A percentile compares a stretch with the other conserved stretches of the same genome.
Conservation (phyloP, 495 filamentous ascomycete species). For the Hamigera avellanea region DNA sequence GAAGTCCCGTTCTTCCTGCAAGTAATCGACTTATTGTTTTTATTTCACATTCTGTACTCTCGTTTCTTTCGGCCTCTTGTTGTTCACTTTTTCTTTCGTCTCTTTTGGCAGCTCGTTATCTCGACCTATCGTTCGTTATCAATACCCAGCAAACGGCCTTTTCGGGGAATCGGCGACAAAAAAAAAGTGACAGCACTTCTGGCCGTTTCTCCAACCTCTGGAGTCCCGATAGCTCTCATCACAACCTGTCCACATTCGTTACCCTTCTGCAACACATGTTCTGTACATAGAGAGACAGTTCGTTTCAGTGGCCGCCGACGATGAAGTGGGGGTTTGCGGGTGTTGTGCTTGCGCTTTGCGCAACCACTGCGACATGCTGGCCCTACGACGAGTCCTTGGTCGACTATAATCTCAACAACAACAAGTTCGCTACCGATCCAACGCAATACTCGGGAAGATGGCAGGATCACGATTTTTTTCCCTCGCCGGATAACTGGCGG, state of each 20-base stretch:
- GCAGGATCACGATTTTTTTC: constrained; percentile 39
- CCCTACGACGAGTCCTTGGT: constrained; percentile 42
- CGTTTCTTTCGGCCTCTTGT: neutral
- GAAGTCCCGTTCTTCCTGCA: constrained; percentile 10
- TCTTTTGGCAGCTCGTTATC: constrained; percentile 5
- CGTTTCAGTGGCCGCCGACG: neutral
- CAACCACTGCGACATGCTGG: constrained; percentile 27
- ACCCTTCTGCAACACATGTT: constrained; percentile 11
- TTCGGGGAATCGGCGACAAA: constrained; percentile 4
- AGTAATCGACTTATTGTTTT: constrained; percentile 5
- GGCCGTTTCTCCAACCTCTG: too few relatives aligned
- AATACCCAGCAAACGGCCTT: neutral
- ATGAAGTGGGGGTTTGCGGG: constrained; percentile 16
- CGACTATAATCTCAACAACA: constrained; percentile 52
- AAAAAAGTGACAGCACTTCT: neutral
- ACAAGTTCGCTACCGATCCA: constrained; percentile 43
- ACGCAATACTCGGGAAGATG: constrained; percentile 54
- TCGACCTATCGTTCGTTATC: neutral
- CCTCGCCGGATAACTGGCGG: constrained; percentile 57
- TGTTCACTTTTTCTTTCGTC: constrained; percentile 4
- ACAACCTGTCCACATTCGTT: neutral
- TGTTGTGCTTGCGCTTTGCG: constrained; percentile 18
- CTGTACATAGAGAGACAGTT: constrained; percentile 4
- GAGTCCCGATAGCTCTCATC: neutral
- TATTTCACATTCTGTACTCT: neutral